Evolutionary conservation across 73 alveolate species (phyloP), one percentile per base, ranked within the genome.

Genomic region (Tetrahymena malaccensis): DNA sequence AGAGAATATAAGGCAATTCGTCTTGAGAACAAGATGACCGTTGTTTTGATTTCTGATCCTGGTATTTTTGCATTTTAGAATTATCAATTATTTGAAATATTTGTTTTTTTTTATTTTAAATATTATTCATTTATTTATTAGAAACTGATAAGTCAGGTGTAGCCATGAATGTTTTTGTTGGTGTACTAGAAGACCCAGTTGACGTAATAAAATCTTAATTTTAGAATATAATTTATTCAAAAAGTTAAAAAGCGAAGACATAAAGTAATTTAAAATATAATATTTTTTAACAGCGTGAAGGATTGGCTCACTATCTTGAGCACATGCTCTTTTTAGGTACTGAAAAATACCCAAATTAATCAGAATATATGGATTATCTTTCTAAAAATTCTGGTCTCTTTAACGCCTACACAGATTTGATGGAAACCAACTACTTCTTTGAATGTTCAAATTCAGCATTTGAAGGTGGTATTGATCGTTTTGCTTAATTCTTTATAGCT

Each of bases 291-390:
- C 11, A 70, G 84, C 85, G 85, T 95, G 96, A 97, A 94, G 99
- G 99, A 25, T 43, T 98, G 27, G 99, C 99, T 21, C 99, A 99
- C 95, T 98, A 98, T 94, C 96, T 97, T 40, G 99, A 99, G 94
- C 99, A 98, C 94, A 98, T 99, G 99, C 97, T 98, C 35, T 98
- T 97, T 96, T 96, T 98, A 98, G 99, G 99, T 37, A 96, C 99
- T 43, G 97, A 99, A 95, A 99, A 98, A 95, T 98, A 98, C 95
- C 99, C 99, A 38, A 94, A 94, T 17, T 98, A 98, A 84, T 96
- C 98, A 94, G 99, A 94, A 50, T 98, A 98, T 93, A 96, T 98
- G 43, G 95, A 97, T 94, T 98, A 96, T 95, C 96, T 99, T 25
- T 89, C 96, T 55, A 95, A 96, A 25, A 96, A 98, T 96, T 98